Evolutionary conservation across 2,329 filamentous ascomycete species (phyloP).

Genomic region (Paramyrothecium roridum): DNA sequence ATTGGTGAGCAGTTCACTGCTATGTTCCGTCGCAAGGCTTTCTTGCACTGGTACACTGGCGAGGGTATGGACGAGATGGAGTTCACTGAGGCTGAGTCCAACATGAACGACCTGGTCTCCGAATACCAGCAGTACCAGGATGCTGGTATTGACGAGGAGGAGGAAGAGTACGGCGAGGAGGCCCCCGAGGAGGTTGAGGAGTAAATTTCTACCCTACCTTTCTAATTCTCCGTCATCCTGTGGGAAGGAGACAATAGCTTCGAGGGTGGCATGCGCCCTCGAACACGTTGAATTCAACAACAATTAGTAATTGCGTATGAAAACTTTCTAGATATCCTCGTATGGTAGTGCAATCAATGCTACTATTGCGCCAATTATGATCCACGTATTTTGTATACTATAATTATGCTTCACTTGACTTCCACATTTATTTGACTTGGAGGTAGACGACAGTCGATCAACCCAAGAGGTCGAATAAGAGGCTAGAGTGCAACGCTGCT

Average conservation of each 20-base stretch:
- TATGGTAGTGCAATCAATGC: slow-evolving; percentile 25
- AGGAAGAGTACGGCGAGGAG: slow-evolving; percentile 94
- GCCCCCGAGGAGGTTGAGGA: slow-evolving; percentile 70
- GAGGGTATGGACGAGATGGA: slow-evolving; percentile 99
- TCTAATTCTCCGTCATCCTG: neutral
- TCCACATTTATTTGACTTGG: too few relatives aligned
- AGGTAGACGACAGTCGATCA: too few relatives aligned
- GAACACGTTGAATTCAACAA: slow-evolving; percentile 27
- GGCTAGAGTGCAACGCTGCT: too few relatives aligned
- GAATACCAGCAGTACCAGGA: slow-evolving; percentile 99
- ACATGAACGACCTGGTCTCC: slow-evolving; percentile 99
- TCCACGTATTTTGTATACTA: slow-evolving; percentile 1
- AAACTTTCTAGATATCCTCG: slow-evolving; percentile 38
- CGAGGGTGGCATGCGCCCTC: slow-evolving; percentile 17
- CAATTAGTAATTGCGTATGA: slow-evolving; percentile 27
- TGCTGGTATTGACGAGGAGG: slow-evolving; percentile 92
- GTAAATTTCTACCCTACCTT: slow-evolving; percentile 16
- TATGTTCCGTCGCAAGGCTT: slow-evolving; percentile 99
- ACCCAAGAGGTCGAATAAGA: too few relatives aligned
- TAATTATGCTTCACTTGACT: too few relatives aligned
- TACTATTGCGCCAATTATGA: slow-evolving; percentile 24
- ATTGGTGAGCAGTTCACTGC: slow-evolving; percentile 99
- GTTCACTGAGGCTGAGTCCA: slow-evolving; percentile 99
- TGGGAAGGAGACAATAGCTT: neutral
- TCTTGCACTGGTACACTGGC: slow-evolving; percentile 99